phyloP scores from a whole-genome alignment of 2,329 filamentous ascomycete genomes.

The Delphinella strobiligena region DNA sequence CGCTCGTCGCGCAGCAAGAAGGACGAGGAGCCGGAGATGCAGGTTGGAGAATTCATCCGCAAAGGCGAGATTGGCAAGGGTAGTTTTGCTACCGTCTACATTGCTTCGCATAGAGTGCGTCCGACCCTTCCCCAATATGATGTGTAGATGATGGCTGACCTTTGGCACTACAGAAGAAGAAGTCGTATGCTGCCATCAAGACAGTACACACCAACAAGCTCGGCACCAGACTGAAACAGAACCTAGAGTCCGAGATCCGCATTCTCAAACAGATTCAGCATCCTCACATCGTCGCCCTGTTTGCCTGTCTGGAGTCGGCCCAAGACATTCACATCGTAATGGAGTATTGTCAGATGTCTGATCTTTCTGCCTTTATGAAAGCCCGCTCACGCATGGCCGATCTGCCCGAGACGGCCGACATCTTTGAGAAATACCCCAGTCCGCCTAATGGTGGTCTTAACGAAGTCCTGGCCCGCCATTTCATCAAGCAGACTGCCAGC shows the following conservation, averaged over 20 bases:
- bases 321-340: conserved; percentile 93
- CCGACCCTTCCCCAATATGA: background rate
- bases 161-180: conserved; percentile 46
- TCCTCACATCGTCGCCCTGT: conserved; percentile 91
- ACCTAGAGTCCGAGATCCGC: conserved; percentile 87
- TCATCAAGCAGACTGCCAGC: conserved; percentile 86
- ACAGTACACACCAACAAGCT: conserved; percentile 83
- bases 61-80: conserved; percentile 90
- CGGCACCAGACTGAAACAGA: conserved; percentile 93
- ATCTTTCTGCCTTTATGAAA: conserved; percentile 92
- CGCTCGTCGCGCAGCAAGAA: conserved; percentile 1
- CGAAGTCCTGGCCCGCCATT: conserved; percentile 93
- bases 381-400: conserved; percentile 71
- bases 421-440: conserved; percentile 88
- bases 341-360: conserved; percentile 95
- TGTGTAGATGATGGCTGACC: background rate
- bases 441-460: conserved; percentile 73
- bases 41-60: conserved; percentile 67
- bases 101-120: conserved; percentile 23
- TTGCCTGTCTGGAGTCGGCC: conserved; percentile 80
- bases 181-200: conserved; percentile 85
- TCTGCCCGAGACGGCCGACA: conserved; percentile 72
- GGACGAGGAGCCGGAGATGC: conserved; percentile 17
- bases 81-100: conserved; percentile 91
- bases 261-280: conserved; percentile 90